Evolutionary conservation across 345 rosid genomes (phyloP), one percentile per base, ranked within the genome.

Genomic region (Populus simonii): DNA sequence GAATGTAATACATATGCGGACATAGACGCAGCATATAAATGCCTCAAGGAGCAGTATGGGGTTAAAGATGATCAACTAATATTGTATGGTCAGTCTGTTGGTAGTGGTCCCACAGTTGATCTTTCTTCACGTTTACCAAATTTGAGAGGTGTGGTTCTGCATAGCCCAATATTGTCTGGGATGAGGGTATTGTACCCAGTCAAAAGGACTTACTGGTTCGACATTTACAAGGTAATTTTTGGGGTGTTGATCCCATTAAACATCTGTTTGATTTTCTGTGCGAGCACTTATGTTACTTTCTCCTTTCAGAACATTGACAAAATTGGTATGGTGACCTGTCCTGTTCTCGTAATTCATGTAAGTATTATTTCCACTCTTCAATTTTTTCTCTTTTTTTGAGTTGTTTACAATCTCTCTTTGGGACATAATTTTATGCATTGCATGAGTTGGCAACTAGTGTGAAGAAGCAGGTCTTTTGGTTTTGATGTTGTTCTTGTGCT

Each of bases 101-200:
- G 99, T 70, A 93, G 97, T 78, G 99, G 99, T 76, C 99, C 98
- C 1, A 96, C 99, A 4, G 86, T 93, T 79, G 99, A 96, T 85
- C 92, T 96, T 0, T 97, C 98, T 72, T 93, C 98, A 0, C 96
- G 94, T 10, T 78, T 91, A 47, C 87, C 96, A 78, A 88, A 89
- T 84, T 85, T 96, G 81, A 89, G 96, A 82, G 97, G 92, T 4
- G 92, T 92, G 66, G 94, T 93, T 76, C 83, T 93, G 71, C 97
- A 94, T 72, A 92, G 98, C 79, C 97, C 97, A 20, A 89, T 94
- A 85, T 87, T 94, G 76, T 94, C 97, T 70, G 97, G 98, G 39
- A 86, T 93, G 89, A 90, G 99, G 83, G 99, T 93, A 57, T 82
- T 93, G 84, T 96, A 93, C 79, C 93, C 96, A 5, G 97, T 96